Percentiles rank a stretch among this genome's conserved stretches.
Evolutionary conservation across 768 basidiomycete species (phyloP).

Genomic region (Tulasnella sp.): DNA sequence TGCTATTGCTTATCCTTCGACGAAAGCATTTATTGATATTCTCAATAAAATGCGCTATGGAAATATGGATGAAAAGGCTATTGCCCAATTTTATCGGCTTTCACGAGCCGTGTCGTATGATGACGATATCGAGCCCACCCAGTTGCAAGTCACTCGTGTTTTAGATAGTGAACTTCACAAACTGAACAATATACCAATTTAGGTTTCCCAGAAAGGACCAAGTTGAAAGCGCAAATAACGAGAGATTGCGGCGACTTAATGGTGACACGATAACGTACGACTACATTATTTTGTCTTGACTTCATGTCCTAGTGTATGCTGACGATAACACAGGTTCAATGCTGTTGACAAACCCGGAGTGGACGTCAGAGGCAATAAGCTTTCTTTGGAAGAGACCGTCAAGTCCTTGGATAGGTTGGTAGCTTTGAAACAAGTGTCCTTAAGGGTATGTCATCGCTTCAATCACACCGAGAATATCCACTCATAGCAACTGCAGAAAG

Average conservation of each 20-base stretch:
- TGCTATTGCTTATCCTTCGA: neutral
- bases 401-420: slow-evolving; percentile 24
- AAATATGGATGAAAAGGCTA: slow-evolving; percentile 27
- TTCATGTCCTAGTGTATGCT: neutral
- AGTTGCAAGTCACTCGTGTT: slow-evolving; percentile 40
- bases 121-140: slow-evolving; percentile 71
- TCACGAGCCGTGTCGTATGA: slow-evolving; percentile 44
- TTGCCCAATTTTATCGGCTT: slow-evolving; percentile 41
- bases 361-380: neutral
- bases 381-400: slow-evolving; percentile 31
- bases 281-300: no score
- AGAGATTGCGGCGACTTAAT: slow-evolving; percentile 29
- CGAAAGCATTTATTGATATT: slow-evolving; percentile 32
- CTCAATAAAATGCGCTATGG: slow-evolving; percentile 38
- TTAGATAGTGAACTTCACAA: slow-evolving; percentile 3
- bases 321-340: neutral
- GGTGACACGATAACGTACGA: slow-evolving; percentile 24
- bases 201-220: slow-evolving; percentile 61
- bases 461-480: slow-evolving; percentile 38
- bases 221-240: slow-evolving; percentile 55
- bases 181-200: neutral
- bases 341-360: neutral
- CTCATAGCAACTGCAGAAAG: slow-evolving; percentile 65
- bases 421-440: slow-evolving; percentile 23
- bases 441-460: slow-evolving; percentile 18